phyloP scores from a whole-genome alignment of 805 yeast genomes.

The Candida golubevii region DNA sequence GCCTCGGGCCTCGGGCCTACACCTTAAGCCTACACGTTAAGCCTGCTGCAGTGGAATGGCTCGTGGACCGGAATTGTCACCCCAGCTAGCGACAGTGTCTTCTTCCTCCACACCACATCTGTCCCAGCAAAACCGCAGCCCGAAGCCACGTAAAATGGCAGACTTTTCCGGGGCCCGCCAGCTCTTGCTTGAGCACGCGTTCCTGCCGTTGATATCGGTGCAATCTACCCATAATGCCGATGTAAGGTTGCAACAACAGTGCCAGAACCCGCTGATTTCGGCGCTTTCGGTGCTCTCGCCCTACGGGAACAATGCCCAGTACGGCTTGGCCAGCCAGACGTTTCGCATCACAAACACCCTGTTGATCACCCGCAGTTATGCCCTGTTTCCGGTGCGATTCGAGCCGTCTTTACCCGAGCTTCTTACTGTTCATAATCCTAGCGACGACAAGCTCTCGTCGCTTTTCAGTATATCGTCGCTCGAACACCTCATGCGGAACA shows the following conservation, averaged over 20 bases:
- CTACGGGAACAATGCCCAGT: conserved; percentile 51
- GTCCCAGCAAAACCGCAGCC: too few species aligned
- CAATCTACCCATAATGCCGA: conserved; percentile 47
- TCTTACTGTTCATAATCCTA: conserved; percentile 26
- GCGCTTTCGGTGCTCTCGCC: conserved; percentile 48
- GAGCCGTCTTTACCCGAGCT: conserved; percentile 38
- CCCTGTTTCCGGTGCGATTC: conserved; percentile 56
- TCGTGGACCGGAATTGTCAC: too few species aligned
- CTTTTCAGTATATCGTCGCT: conserved; percentile 38
- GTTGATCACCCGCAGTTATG: conserved; percentile 44
- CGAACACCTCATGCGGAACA: conserved; percentile 26
- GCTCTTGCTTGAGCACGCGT: conserved; percentile 41
- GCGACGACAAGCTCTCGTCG: conserved; percentile 17
- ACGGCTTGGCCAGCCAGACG: conserved; percentile 35
- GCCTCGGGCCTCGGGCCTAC: too few species aligned
- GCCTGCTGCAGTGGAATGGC: too few species aligned
- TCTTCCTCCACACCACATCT: too few species aligned
- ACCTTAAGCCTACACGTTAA: too few species aligned
- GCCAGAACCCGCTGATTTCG: conserved; percentile 34
- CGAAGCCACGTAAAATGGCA: conserved; percentile 5
- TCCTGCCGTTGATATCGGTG: conserved; percentile 51
- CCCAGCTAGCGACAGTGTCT: too few species aligned
- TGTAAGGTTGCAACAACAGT: conserved; percentile 35
- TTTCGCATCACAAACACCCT: conserved; percentile 51
- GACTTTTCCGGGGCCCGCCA: conserved; percentile 40